Conservation (phyloP, 2,329 filamentous ascomycete genomes). For the Orbilia ellipsospora region DNA sequence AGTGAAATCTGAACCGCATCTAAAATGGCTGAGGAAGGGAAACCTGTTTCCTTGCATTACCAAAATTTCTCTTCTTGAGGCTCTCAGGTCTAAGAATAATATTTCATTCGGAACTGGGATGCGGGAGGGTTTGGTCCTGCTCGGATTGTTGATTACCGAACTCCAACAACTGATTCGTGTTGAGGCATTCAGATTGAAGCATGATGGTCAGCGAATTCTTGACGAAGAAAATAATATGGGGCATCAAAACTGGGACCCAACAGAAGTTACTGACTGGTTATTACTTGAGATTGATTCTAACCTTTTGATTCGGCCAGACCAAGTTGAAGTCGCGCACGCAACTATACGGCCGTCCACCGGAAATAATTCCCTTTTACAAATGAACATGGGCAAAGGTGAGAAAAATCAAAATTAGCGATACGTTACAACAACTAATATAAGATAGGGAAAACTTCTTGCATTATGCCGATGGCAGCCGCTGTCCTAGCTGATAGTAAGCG, state of each 20-base stretch:
- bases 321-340: slow-evolving; percentile 72
- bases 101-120: slow-evolving; percentile 25
- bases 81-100: slow-evolving; percentile 35
- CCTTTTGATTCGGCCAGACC: slow-evolving; percentile 71
- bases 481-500: slow-evolving; percentile 65
- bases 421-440: neutral
- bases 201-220: slow-evolving; percentile 56
- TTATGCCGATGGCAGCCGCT: slow-evolving; percentile 68
- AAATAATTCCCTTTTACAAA: slow-evolving; percentile 71
- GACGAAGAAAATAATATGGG: slow-evolving; percentile 66
- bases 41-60: slow-evolving; percentile 36
- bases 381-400: slow-evolving; percentile 74
- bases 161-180: slow-evolving; percentile 39
- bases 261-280: slow-evolving; percentile 70
- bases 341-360: slow-evolving; percentile 69
- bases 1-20: slow-evolving; percentile 1
- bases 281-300: slow-evolving; percentile 74
- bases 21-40: slow-evolving; percentile 29
- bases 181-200: slow-evolving; percentile 28
- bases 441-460: slow-evolving; percentile 68
- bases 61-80: slow-evolving; percentile 33
- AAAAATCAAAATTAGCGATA: neutral
- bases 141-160: slow-evolving; percentile 35
- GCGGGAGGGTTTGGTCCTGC: slow-evolving; percentile 31
- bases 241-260: slow-evolving; percentile 69